Evolutionary conservation across 805 yeast genomes (phyloP), one percentile per base, ranked within the genome.

Genomic region (Suhomyces kilbournensis): DNA sequence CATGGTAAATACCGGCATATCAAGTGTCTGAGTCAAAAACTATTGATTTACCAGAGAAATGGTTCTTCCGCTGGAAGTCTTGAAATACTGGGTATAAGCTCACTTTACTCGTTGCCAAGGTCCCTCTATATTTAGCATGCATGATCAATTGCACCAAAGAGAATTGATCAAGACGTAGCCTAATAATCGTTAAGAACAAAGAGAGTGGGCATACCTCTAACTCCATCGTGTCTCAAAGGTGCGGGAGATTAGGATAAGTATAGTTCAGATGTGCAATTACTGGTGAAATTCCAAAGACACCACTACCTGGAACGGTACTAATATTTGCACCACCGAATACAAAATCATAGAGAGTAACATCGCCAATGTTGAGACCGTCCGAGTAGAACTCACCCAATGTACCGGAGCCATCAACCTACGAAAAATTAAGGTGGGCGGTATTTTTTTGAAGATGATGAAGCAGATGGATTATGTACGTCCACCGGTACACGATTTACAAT

Each of bases 221-320:
- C 2, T 22, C 25, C 25, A 4, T 62, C 68, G 3, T 59, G 48
- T 55, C 69, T 56, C 39, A 69, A 48, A 15, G 54, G 54, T 10
- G 54, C 55, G 70, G 58, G 40, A 65, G 50, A 45, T 57, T 58
- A 17, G n/a, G 5, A 50, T 61, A 63, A 7, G n/a, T 30, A 14
- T 9, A 19, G 34, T 19, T 26, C 15, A 15, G 25, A 4, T 22
- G 25, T 5, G 25, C 4, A 22, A 22, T 7, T 22, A 22, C 20
- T 39, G 8, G 43, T 7, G 19, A 22, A 25, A 56, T 47, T 30
- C 59, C 59, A 22, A 53, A 50, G 40, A 56, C 43, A 34, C 59
- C 59, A 25, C 1, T 9, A 22, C 7, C 6, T 22, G 25, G 4
- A 26, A 9, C 28, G 2, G 28, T 1, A 22, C 7, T 22, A 22